A percentile compares a stretch with the other conserved stretches of the same genome.
These are phyloP conservation scores for Cryphonectria japonica DNA, from an alignment of 2,329 filamentous ascomycete genomes.

Conservation along the genomic window DNA sequence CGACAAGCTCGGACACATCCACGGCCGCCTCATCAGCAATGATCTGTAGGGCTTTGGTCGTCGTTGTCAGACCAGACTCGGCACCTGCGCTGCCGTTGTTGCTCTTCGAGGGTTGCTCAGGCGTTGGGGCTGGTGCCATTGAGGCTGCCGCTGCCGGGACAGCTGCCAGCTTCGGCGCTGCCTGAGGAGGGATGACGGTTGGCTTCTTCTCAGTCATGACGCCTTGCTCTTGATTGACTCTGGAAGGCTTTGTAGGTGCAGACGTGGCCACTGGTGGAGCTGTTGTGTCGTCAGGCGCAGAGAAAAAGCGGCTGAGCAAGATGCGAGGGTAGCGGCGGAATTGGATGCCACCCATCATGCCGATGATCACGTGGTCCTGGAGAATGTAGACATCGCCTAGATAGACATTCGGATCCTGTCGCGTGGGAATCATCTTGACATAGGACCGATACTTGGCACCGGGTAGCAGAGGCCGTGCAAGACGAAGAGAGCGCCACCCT, in stretches of 20 bases:
- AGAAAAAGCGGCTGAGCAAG: constrained; percentile 46
- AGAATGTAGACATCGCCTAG: constrained; percentile 27
- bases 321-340: constrained; percentile 44
- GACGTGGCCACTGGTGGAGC: background rate
- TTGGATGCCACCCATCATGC: constrained; percentile 38
- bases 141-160: background rate
- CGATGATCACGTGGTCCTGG: constrained; percentile 39
- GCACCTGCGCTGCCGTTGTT: background rate
- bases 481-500: constrained; percentile 42
- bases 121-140: background rate
- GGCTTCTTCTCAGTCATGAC: background rate
- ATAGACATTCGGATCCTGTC: constrained; percentile 35
- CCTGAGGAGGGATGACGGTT: background rate
- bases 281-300: constrained; percentile 36
- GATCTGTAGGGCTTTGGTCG: constrained; percentile 36
- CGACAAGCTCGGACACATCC: constrained; percentile 50
- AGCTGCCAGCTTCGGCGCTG: background rate
- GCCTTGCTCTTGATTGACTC: background rate
- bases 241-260: background rate
- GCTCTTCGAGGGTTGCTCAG: background rate
- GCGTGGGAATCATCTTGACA: constrained; percentile 43
- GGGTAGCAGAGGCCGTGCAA: constrained; percentile 37
- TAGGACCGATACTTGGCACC: constrained; percentile 42
- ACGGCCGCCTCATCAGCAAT: constrained; percentile 63
- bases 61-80: background rate